Percentiles rank a stretch among this genome's conserved stretches.
These are phyloP conservation scores for Candida verbasci DNA, from an alignment of 805 yeast genomes.

Conservation along the genomic window DNA sequence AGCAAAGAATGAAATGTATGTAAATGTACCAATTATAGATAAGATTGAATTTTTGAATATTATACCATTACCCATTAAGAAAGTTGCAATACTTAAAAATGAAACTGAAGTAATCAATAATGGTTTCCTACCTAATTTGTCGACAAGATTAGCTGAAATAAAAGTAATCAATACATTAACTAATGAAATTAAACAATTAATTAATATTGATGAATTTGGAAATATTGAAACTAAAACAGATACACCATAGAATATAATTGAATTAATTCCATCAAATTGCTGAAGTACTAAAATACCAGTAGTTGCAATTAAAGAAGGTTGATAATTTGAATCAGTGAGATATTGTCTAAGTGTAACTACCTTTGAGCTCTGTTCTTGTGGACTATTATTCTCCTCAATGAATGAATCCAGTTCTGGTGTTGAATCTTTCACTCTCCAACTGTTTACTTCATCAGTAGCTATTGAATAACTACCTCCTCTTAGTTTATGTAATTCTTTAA, in stretches of 20 bases:
- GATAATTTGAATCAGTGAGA: slow-evolving; percentile 46
- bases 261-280: slow-evolving; percentile 90
- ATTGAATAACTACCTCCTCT: slow-evolving; percentile 36
- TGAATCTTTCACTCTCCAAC: slow-evolving; percentile 21
- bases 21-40: slow-evolving; percentile 60
- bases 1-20: slow-evolving; percentile 82
- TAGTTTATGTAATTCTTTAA: slow-evolving; percentile 28
- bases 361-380: neutral
- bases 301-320: slow-evolving; percentile 59
- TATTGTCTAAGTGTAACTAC: slow-evolving; percentile 38
- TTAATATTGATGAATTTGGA: slow-evolving; percentile 65
- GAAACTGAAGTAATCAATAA: slow-evolving; percentile 55
- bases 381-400: slow-evolving; percentile 7
- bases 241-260: slow-evolving; percentile 91
- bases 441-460: slow-evolving; percentile 32
- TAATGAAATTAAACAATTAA: slow-evolving; percentile 73
- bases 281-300: slow-evolving; percentile 76
- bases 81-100: slow-evolving; percentile 63
- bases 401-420: slow-evolving; percentile 9
- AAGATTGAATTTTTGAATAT: slow-evolving; percentile 39
- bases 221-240: slow-evolving; percentile 67
- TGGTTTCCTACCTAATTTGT: slow-evolving; percentile 66
- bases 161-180: slow-evolving; percentile 74
- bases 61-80: slow-evolving; percentile 66
- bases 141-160: slow-evolving; percentile 71